phyloP scores from a whole-genome alignment of 2,329 filamentous ascomycete species.

The Fusarium coffeatum region DNA sequence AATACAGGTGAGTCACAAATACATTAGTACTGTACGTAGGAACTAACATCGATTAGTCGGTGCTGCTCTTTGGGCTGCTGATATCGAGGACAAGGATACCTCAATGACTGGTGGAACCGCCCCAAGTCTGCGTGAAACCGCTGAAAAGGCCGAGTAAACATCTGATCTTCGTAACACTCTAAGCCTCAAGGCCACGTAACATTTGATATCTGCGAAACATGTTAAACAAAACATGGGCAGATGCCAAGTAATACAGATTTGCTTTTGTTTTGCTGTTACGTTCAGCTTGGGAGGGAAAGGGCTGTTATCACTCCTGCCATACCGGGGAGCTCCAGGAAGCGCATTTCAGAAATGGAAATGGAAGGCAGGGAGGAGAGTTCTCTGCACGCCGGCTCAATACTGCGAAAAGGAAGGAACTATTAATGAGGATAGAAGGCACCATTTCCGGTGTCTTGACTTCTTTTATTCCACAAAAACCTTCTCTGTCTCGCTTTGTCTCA shows the following conservation, averaged over 20 bases:
- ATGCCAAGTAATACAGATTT: not conserved
- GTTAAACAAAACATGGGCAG: not conserved
- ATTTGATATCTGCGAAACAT: conserved; percentile 8
- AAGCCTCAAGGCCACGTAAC: conserved; percentile 10
- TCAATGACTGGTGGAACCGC: conserved; percentile 63
- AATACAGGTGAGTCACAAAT: conserved; percentile 71
- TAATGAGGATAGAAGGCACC: not conserved
- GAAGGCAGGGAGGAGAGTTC: not conserved
- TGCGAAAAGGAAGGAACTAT: conserved; percentile 2
- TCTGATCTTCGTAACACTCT: not conserved
- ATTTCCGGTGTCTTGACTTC: conserved; percentile 10
- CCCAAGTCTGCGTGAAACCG: conserved; percentile 62
- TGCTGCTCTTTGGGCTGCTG: conserved; percentile 93
- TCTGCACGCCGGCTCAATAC: not conserved
- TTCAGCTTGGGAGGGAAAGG: not conserved
- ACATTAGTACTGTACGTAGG: not conserved
- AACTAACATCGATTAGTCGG: conserved; percentile 67
- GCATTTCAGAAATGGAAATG: not conserved
- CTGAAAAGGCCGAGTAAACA: conserved; percentile 60
- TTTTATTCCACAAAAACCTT: not conserved
- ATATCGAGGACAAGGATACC: conserved; percentile 73
- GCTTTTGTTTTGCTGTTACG: not conserved
- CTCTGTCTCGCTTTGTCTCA: conserved; percentile 20
- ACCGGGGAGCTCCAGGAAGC: not conserved
- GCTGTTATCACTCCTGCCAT: not conserved